Base-by-base conservation (phyloP, 2,329 filamentous ascomycete species). In the Pyricularia sp. region DNA sequence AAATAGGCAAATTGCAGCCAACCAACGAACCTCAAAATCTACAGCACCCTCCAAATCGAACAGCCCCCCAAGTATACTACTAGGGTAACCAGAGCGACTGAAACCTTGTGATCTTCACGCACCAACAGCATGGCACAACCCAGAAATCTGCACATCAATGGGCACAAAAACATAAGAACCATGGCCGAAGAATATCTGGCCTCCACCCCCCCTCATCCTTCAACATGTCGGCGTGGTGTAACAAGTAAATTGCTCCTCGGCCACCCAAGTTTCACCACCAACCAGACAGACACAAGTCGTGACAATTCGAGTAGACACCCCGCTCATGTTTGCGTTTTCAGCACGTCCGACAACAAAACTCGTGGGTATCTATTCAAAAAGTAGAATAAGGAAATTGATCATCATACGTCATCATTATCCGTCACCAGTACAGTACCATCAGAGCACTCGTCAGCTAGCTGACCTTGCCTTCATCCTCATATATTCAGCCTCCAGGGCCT, bases 401-500 rank as follows among this genome's bases (percentile, higher is more conserved):
- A 50, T 50, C 20, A 50, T 50, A 50, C 17, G 10, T 50, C 42
- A 50, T 50, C 5, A 50, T 50, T 17, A 12, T 36, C 42, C 42
- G 17, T 50, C 6, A 50, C 2, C 42, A 50, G 42, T n/a, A 14
- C 42, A 50, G 42, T n/a, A 14, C 17, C 14, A 50, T n/a, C 42
- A 7, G 42, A n/a, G 14, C 42, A n/a, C 17, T 50, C 17, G 42
- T 50, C 42, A n/a, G 42, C 42, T 50, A 20, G 14, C 42, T 3
- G 42, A 50, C 42, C 42, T 50, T 50, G 42, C 42, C 42, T 50
- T 50, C 6, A 50, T 4, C 2, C 42, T 20, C 42, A 50, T 20
- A n/a, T 50, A 50, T 63, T 80, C 77, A 30, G 73, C 72, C 2
- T 80, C 76, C 20, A 77, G 73, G 68, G 75, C 67, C 58, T 80